Base-by-base conservation (phyloP, 495 filamentous ascomycete species). In the Hypoxylon fuscum region DNA sequence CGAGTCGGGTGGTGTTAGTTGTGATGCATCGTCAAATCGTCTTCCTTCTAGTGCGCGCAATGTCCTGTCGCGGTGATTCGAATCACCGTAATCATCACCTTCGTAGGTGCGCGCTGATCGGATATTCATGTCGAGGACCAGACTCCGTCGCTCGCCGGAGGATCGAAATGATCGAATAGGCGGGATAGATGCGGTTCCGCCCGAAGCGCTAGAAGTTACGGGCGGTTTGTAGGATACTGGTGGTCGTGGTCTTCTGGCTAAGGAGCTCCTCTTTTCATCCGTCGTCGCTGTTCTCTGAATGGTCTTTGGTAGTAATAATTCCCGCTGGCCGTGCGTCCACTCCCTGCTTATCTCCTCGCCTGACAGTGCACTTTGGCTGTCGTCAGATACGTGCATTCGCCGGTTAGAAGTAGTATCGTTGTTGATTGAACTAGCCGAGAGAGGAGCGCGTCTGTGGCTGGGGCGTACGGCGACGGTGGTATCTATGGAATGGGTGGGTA, bases 131-230 rank as follows among this genome's bases (percentile, higher is more conserved):
- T 84, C 81, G 61, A 76, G 66, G 1, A 72, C 68, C n/a, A 76
- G 68, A 64, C 78, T 80, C 56, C 77, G 78, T 54, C 82, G 76
- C 31, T 79, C 74, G 6, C 74, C 73, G 18, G 81, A 81, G 10
- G 80, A 81, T 40, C 79, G 80, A 59, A 81, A 83, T 20, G 72
- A 67, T 25, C 81, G 76, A 59, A 81, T 83, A 7, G 80, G 79
- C 8, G 79, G 78, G 35, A 81, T 75, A 6, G 66, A 72, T 50
- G 79, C 53, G 47, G 72, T 70, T 41, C 46, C 59, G 35, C 59
- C 68, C 12, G 69, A 70, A 47, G 41, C 46, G 64, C 47, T 62
- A 8, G 66, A 65, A 45, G 35, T 67, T 22, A 59, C 62, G 25
- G 68, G 74, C 25, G 70, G 70, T 62, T 72, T 76, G 53, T 74